A percentile compares a stretch with the other conserved stretches of the same genome.
These are phyloP conservation scores for Forsythia viridissima DNA, from an alignment of 257 asterid species.

Conservation along the genomic window DNA sequence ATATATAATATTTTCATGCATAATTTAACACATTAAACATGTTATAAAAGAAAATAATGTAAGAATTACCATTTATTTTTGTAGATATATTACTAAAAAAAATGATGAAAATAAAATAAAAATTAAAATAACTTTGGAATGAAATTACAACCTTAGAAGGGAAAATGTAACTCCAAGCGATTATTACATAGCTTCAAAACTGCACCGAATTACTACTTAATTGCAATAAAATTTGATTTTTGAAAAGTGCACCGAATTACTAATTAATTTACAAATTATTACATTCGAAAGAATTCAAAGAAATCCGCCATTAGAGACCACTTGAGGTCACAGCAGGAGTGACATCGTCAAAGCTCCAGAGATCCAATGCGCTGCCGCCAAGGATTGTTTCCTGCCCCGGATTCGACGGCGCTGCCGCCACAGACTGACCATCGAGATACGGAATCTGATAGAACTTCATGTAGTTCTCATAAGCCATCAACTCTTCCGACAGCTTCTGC, in stretches of 20 bases:
- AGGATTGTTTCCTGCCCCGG: conserved; percentile 43
- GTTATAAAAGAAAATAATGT: background rate
- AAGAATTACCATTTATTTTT: background rate
- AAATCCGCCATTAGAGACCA: background rate
- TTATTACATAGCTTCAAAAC: background rate
- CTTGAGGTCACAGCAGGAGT: conserved; percentile 9
- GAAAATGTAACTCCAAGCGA: background rate
- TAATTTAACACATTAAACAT: no score
- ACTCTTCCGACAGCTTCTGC: conserved; percentile 71
- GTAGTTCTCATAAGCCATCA: conserved; percentile 73
- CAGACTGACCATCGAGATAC: conserved; percentile 74
- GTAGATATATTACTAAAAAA: background rate
- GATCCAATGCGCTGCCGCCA: conserved; percentile 42
- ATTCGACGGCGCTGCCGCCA: conserved; percentile 26
- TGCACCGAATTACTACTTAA: conserved; percentile 6
- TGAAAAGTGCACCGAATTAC: background rate
- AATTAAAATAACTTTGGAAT: background rate
- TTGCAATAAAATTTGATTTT: background rate
- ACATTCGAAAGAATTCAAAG: background rate
- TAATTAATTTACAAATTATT: conserved; percentile 16
- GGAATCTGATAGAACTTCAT: conserved; percentile 89
- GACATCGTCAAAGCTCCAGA: conserved; percentile 77
- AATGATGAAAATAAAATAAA: no score
- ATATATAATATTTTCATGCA: no score
- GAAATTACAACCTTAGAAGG: background rate